These are phyloP conservation scores for Pisolithus marmoratus DNA, from an alignment of 768 basidiomycete genomes.

Conservation along the genomic window DNA sequence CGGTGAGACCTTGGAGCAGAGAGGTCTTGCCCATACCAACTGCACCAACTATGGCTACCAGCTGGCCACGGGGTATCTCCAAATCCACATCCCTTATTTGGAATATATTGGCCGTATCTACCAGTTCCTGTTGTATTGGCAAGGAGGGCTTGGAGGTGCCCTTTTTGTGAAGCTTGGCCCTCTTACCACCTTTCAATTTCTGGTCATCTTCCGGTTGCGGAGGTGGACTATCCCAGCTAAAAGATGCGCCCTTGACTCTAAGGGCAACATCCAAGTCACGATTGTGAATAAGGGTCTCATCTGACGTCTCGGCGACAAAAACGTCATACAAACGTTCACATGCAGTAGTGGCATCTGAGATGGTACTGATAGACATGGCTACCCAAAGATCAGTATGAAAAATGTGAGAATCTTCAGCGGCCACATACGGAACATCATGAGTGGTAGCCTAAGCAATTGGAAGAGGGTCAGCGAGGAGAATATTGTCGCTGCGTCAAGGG, in stretches of 20 bases:
- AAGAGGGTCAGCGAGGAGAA: constrained; percentile 86
- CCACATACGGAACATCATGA: constrained; percentile 59
- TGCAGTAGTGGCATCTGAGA: constrained; percentile 82
- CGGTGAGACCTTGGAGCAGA: constrained; percentile 67
- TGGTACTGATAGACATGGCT: constrained; percentile 71
- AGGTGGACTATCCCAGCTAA: constrained; percentile 83
- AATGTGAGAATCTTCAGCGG: neutral
- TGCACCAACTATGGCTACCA: constrained; percentile 81
- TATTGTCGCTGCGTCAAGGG: constrained; percentile 61
- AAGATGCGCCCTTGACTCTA: constrained; percentile 60
- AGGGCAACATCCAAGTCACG: constrained; percentile 55
- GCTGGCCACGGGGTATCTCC: constrained; percentile 64
- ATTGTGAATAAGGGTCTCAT: constrained; percentile 53
- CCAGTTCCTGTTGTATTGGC: constrained; percentile 26
- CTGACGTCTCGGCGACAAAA: constrained; percentile 77
- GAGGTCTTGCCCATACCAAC: constrained; percentile 54
- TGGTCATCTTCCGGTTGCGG: constrained; percentile 35
- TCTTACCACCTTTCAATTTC: constrained; percentile 9
- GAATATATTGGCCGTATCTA: constrained; percentile 44
- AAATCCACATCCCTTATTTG: constrained; percentile 60
- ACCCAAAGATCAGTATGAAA: constrained; percentile 1
- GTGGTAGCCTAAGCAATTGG: constrained; percentile 73
- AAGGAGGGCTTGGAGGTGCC: constrained; percentile 12
- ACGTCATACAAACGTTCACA: constrained; percentile 69
- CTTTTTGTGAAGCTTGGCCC: constrained; percentile 5